Evolutionary conservation across 495 filamentous ascomycete species (phyloP).

Genomic region (Aspergillus sparsus): DNA sequence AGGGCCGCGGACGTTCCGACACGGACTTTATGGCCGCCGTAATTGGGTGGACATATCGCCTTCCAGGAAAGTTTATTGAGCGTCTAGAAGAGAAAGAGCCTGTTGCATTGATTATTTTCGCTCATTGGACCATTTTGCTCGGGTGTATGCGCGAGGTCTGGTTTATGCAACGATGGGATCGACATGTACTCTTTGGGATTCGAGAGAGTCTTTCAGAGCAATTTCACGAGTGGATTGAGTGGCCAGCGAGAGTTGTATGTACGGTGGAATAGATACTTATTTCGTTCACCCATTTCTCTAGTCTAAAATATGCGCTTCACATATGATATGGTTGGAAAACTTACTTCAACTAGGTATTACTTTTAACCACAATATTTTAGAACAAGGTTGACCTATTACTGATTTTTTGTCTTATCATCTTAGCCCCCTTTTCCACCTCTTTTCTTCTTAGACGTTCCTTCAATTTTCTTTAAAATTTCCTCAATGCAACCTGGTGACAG

Average conservation of each 20-base stretch:
- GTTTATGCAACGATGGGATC: slow-evolving; percentile 44
- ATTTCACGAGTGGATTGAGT: slow-evolving; percentile 35
- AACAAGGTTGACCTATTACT: too few species aligned
- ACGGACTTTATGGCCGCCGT: slow-evolving; percentile 29
- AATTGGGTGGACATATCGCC: slow-evolving; percentile 42
- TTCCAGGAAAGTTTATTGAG: slow-evolving; percentile 33
- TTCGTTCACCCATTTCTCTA: neutral
- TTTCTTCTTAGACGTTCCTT: too few species aligned
- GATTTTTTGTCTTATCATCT: too few species aligned
- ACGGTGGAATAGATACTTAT: neutral
- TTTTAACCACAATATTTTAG: too few species aligned
- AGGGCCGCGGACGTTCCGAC: slow-evolving; percentile 16
- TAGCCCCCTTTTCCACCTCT: too few species aligned
- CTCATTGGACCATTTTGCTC: slow-evolving; percentile 44
- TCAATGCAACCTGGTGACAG: too few species aligned
- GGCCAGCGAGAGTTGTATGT: slow-evolving; percentile 26
- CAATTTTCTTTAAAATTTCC: too few species aligned
- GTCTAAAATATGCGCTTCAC: neutral
- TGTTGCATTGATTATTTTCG: slow-evolving; percentile 39
- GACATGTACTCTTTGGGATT: slow-evolving; percentile 40
- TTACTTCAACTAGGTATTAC: too few species aligned
- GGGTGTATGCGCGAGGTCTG: slow-evolving; percentile 37
- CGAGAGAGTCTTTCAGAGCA: slow-evolving; percentile 22
- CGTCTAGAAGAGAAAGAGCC: slow-evolving; percentile 39
- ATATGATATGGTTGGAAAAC: too few species aligned